A percentile compares a stretch with the other conserved stretches of the same genome.
phyloP scores from a whole-genome alignment of 2,329 filamentous ascomycete genomes.

The Clonostachys sp. region DNA sequence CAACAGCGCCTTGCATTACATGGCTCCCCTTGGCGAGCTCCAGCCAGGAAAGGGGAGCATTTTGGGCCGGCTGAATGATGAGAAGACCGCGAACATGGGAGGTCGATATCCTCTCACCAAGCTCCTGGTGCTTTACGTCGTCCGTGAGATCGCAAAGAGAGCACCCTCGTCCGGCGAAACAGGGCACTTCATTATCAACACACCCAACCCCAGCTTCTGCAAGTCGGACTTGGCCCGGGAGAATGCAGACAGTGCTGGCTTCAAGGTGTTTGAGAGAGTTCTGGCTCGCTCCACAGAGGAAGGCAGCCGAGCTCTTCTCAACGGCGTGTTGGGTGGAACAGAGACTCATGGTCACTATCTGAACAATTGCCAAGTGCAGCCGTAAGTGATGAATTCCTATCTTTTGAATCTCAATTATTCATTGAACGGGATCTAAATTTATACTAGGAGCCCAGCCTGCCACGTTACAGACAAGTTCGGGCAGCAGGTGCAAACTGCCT shows the following conservation, averaged over 20 bases:
- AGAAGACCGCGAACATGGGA: constrained; percentile 14
- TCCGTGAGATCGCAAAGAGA: constrained; percentile 18
- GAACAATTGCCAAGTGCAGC: constrained; percentile 19
- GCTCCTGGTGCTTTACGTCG: constrained; percentile 18
- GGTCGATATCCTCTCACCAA: constrained; percentile 23
- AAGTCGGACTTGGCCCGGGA: constrained; percentile 21
- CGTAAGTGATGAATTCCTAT: constrained; percentile 5
- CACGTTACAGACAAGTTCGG: constrained; percentile 24
- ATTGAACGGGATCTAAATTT: neutral
- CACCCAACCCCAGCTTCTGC: constrained; percentile 34
- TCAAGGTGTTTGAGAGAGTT: constrained; percentile 10
- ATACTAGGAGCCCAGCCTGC: constrained; percentile 10
- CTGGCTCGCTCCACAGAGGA: constrained; percentile 38
- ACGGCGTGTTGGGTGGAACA: constrained; percentile 16
- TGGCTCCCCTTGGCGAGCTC: constrained; percentile 14
- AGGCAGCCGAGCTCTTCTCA: constrained; percentile 26
- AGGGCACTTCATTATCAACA: constrained; percentile 22
- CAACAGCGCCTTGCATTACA: constrained; percentile 14
- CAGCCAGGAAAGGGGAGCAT: constrained; percentile 9
- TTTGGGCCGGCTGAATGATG: constrained; percentile 20
- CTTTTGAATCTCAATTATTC: neutral
- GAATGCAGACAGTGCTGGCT: constrained; percentile 2
- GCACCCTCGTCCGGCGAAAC: constrained; percentile 1
- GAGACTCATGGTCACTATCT: constrained; percentile 26
- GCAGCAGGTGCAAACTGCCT: constrained; percentile 14